These are phyloP conservation scores for Phalaenopsis equestris DNA, from an alignment of 106 monocot species.

Conservation along the genomic window DNA sequence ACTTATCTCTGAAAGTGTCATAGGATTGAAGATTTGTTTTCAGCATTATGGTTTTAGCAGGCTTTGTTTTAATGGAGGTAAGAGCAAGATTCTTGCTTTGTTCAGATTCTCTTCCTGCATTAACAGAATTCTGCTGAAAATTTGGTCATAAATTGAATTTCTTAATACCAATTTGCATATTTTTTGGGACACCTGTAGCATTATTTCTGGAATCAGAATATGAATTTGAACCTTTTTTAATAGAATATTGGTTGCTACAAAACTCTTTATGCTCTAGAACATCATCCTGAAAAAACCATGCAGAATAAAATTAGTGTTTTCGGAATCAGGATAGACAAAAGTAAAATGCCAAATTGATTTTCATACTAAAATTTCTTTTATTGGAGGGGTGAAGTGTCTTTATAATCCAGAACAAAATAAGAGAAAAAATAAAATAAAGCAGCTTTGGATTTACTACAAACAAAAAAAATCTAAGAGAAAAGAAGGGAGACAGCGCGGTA, in stretches of 20 bases:
- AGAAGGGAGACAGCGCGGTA: no score
- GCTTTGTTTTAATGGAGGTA: slow-evolving; percentile 11
- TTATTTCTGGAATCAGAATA: slow-evolving; percentile 5
- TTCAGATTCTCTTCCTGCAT: slow-evolving; percentile 10
- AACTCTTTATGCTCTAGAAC: slow-evolving; percentile 23
- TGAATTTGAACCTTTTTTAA: slow-evolving; percentile 6
- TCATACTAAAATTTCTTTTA: not conserved
- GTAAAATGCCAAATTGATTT: not conserved
- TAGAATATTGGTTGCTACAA: slow-evolving; percentile 11
- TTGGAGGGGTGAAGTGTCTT: not conserved
- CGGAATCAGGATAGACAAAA: not conserved
- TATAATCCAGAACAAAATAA: not conserved
- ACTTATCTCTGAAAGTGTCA: not conserved
- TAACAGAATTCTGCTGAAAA: not conserved
- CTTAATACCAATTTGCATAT: not conserved
- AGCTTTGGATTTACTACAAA: no score
- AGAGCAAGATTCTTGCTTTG: slow-evolving; percentile 13
- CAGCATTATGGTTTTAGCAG: not conserved
- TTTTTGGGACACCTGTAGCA: slow-evolving; percentile 11
- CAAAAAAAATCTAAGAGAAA: no score
- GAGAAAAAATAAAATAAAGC: no score
- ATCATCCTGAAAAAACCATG: slow-evolving; percentile 37
- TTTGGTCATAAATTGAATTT: not conserved
- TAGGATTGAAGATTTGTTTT: slow-evolving; percentile 1
- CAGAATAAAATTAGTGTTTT: not conserved